These are phyloP conservation scores for Coelastrella sp. DNA, from an alignment of 139 green algal genomes.

Conservation along the genomic window DNA sequence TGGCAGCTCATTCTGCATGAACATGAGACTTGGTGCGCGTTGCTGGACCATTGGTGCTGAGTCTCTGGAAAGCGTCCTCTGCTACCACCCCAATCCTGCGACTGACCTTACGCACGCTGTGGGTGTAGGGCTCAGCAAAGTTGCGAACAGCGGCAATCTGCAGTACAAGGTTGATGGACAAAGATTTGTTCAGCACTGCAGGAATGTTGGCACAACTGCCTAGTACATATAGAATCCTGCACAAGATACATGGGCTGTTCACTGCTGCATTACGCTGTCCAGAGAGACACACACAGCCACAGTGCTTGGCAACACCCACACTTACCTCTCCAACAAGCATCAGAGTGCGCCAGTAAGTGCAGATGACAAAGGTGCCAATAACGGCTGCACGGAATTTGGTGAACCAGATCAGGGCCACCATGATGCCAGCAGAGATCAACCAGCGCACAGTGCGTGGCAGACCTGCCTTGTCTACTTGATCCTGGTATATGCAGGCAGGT, in stretches of 20 bases:
- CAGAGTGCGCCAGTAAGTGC: conserved; percentile 49
- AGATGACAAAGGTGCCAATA: conserved; percentile 38
- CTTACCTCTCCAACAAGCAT: conserved; percentile 30
- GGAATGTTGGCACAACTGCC: too few relatives aligned
- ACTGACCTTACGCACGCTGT: conserved; percentile 41
- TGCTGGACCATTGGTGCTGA: conserved; percentile 21
- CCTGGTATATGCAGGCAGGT: too few relatives aligned
- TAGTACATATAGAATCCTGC: too few relatives aligned
- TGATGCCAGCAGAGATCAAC: background rate
- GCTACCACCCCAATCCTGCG: background rate
- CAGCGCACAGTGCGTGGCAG: conserved; percentile 43
- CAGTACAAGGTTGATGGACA: too few relatives aligned
- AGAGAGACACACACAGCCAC: too few relatives aligned
- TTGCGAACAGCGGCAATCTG: conserved; percentile 34
- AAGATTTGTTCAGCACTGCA: too few relatives aligned
- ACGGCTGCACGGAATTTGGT: background rate
- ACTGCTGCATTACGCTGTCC: background rate
- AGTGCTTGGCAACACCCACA: background rate
- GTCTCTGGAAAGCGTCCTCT: conserved; percentile 20
- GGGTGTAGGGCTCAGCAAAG: conserved; percentile 42
- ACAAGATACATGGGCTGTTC: background rate
- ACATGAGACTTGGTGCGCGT: conserved; percentile 38
- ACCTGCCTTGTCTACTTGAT: conserved; percentile 24
- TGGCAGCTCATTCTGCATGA: background rate
- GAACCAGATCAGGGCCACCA: conserved; percentile 10